phyloP scores from a whole-genome alignment of 208 protist genomes.

The Trichomonas tenax region DNA sequence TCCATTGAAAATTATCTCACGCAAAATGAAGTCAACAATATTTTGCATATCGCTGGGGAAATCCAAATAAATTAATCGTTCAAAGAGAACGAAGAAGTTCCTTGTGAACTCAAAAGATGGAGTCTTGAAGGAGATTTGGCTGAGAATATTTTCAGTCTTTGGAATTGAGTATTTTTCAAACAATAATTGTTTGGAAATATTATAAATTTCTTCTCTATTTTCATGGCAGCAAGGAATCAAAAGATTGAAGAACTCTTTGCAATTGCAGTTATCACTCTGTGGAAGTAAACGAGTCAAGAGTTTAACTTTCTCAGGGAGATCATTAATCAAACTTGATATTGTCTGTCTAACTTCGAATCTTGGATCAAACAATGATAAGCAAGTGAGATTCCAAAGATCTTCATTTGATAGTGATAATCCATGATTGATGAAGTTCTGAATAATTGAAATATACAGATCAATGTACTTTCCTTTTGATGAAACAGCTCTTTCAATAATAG shows the following conservation, averaged over 20 bases:
- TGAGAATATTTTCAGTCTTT: neutral
- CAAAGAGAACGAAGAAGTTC: neutral
- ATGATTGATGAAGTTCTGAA: neutral
- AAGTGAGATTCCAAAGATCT: neutral
- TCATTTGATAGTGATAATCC: neutral
- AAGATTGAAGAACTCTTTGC: neutral
- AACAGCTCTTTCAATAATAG: neutral
- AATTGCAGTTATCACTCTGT: neutral
- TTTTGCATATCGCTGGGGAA: neutral
- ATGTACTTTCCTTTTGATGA: neutral
- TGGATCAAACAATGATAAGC: neutral
- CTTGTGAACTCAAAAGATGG: neutral
- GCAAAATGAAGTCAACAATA: neutral
- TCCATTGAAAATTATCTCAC: neutral
- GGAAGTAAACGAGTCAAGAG: neutral
- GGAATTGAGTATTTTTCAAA: neutral
- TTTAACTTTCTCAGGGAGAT: neutral
- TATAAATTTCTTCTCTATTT: neutral
- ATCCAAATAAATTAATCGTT: neutral
- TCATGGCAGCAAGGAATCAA: neutral
- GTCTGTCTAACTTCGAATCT: neutral
- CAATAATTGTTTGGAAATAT: neutral
- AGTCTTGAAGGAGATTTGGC: neutral
- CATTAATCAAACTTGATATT: neutral
- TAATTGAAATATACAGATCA: neutral